phyloP scores from a whole-genome alignment of 2,329 filamentous ascomycete species.

The Lecanicillium sp. region DNA sequence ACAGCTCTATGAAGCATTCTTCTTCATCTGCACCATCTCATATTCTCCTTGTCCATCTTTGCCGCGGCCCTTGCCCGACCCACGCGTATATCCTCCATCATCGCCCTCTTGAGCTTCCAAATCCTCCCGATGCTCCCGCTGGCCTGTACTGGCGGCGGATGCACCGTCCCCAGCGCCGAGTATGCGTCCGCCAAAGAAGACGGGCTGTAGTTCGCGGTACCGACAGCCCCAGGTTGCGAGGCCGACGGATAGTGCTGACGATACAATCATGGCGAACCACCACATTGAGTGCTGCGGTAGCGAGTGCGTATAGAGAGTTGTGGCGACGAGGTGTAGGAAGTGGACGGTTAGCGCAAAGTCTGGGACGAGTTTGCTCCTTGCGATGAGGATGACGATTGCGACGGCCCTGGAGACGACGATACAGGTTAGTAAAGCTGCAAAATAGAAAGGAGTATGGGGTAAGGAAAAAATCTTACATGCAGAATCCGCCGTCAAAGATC shows the following conservation, averaged over 20 bases:
- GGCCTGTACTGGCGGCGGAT: conserved; percentile 8
- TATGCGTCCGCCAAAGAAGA: conserved; percentile 61
- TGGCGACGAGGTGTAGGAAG: conserved; percentile 69
- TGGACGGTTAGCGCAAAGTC: conserved; percentile 91
- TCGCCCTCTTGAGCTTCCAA: conserved; percentile 19
- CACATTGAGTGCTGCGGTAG: conserved; percentile 75
- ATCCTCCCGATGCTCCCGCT: conserved; percentile 13
- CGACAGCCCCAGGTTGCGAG: conserved; percentile 86
- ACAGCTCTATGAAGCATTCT: conserved; percentile 7
- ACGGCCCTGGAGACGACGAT: conserved; percentile 53
- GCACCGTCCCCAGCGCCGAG: conserved; percentile 18
- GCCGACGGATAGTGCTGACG: conserved; percentile 37
- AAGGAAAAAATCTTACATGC: conserved; percentile 30
- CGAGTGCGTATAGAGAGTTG: conserved; percentile 67
- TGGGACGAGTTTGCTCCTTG: conserved; percentile 85
- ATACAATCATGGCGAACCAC: conserved; percentile 59
- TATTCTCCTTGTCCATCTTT: conserved; percentile 52
- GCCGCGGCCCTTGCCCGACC: conserved; percentile 42
- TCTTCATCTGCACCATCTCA: conserved; percentile 53
- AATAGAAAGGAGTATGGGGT: conserved; percentile 4
- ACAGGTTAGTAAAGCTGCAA: not conserved
- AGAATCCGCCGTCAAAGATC: conserved; percentile 46
- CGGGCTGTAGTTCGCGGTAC: conserved; percentile 81
- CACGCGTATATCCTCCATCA: conserved; percentile 41
- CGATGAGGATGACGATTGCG: conserved; percentile 73